phyloP scores from a whole-genome alignment of 2,329 filamentous ascomycete genomes.

The Botryotinia calthae region DNA sequence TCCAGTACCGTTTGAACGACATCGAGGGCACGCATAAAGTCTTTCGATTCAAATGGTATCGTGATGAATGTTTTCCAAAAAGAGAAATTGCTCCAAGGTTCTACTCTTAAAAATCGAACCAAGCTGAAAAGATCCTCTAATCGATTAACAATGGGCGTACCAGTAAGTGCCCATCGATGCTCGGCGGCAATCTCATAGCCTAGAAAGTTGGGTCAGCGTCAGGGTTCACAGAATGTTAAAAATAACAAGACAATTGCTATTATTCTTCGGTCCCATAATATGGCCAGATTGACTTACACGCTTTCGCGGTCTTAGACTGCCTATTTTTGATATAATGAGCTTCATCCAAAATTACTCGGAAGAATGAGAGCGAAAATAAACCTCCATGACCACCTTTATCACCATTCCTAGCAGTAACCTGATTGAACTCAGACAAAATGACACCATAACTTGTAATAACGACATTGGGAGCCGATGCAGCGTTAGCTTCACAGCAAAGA shows the following conservation, averaged over 20 bases:
- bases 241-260: background rate
- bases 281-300: constrained; percentile 51
- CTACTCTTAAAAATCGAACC: constrained; percentile 87
- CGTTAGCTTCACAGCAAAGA: constrained; percentile 73
- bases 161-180: constrained; percentile 91
- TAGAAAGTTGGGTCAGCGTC: background rate
- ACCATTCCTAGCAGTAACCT: constrained; percentile 65
- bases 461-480: constrained; percentile 75
- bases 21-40: constrained; percentile 89
- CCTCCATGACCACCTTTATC: constrained; percentile 65
- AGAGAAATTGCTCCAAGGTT: constrained; percentile 98
- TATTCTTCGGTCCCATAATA: background rate
- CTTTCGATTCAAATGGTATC: constrained; percentile 90
- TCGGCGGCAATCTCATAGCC: constrained; percentile 75
- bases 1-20: constrained; percentile 97
- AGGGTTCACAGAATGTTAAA: background rate
- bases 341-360: constrained; percentile 92
- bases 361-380: constrained; percentile 90
- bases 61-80: constrained; percentile 99
- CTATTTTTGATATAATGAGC: constrained; percentile 90
- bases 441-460: constrained; percentile 95
- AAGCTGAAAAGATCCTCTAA: constrained; percentile 93
- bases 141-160: constrained; percentile 94
- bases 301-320: constrained; percentile 88
- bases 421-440: constrained; percentile 83